These are phyloP conservation scores for Melaleuca alternifolia DNA, from an alignment of 345 rosid genomes.

Conservation along the genomic window DNA sequence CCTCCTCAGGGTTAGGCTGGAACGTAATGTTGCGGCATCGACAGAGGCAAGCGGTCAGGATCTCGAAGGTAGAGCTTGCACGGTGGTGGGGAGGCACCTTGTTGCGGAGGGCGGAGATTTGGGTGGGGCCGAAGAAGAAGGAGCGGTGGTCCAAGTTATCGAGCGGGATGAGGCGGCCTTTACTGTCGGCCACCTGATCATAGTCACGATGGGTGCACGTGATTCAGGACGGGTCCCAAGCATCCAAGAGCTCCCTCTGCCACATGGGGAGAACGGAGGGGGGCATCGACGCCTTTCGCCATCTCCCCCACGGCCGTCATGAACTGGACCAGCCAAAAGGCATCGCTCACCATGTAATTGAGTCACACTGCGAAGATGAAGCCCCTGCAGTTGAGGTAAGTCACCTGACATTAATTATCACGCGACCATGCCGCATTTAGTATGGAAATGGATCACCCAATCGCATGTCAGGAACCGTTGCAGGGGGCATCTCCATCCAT, in stretches of 20 bases:
- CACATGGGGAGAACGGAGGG: conserved; percentile 33
- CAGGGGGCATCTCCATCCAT: too few relatives aligned
- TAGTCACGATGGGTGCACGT: conserved; percentile 34
- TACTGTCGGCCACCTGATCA: conserved; percentile 14
- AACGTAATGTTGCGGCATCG: too few relatives aligned
- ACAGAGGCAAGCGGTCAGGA: conserved; percentile 40
- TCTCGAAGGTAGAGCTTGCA: conserved; percentile 23
- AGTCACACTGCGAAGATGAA: neutral
- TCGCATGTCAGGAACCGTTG: too few relatives aligned
- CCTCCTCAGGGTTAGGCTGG: conserved; percentile 29
- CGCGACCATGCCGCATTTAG: too few relatives aligned
- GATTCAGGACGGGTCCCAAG: conserved; percentile 14
- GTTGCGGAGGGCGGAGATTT: conserved; percentile 22
- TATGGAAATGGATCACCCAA: too few relatives aligned
- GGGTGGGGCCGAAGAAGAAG: conserved; percentile 33
- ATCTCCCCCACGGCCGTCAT: conserved; percentile 29
- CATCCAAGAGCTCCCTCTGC: conserved; percentile 28
- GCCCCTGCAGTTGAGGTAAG: conserved; percentile 4
- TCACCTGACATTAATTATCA: neutral
- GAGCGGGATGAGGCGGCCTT: conserved; percentile 4
- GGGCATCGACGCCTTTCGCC: conserved; percentile 18
- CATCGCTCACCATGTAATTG: conserved; percentile 36
- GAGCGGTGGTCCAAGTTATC: conserved; percentile 25
- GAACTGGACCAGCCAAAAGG: conserved; percentile 24
- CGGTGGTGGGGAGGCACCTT: conserved; percentile 22